These are phyloP conservation scores for Tolypocladium nubicola DNA, from an alignment of 2,329 filamentous ascomycete genomes.

Conservation along the genomic window DNA sequence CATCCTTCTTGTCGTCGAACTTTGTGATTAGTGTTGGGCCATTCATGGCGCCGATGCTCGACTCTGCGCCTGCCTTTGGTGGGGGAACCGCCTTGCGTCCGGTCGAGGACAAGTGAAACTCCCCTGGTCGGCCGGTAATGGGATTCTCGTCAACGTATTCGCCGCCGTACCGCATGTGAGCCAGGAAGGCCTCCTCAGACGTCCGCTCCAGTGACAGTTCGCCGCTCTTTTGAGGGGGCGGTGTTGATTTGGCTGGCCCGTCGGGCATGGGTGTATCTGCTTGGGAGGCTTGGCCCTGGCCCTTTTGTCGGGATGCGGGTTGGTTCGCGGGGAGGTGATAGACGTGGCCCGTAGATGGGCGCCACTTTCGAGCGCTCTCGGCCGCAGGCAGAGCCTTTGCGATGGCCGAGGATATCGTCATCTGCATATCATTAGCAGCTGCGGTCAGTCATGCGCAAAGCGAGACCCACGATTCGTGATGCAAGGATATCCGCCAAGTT, in stretches of 20 bases:
- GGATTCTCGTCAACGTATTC: constrained; percentile 60
- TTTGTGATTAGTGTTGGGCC: constrained; percentile 30
- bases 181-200: constrained; percentile 46
- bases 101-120: constrained; percentile 53
- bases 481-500: constrained; percentile 48
- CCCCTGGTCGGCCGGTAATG: constrained; percentile 54
- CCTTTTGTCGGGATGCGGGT: constrained; percentile 14
- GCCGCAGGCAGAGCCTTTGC: constrained; percentile 41
- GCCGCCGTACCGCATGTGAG: constrained; percentile 48
- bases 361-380: constrained; percentile 42
- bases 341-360: constrained; percentile 40
- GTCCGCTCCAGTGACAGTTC: constrained; percentile 32
- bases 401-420: constrained; percentile 44
- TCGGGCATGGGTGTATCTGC: constrained; percentile 37
- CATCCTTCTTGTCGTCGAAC: constrained; percentile 33
- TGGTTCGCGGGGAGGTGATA: constrained; percentile 31
- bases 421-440: constrained; percentile 19
- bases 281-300: constrained; percentile 25
- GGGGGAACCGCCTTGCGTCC: constrained; percentile 36
- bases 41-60: constrained; percentile 22
- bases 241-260: constrained; percentile 13
- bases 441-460: not conserved
- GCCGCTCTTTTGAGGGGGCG: constrained; percentile 24
- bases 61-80: constrained; percentile 17
- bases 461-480: constrained; percentile 41